Evolutionary conservation across 23 red algal genomes (phyloP).

Genomic region (Gracilaria domingensis): DNA sequence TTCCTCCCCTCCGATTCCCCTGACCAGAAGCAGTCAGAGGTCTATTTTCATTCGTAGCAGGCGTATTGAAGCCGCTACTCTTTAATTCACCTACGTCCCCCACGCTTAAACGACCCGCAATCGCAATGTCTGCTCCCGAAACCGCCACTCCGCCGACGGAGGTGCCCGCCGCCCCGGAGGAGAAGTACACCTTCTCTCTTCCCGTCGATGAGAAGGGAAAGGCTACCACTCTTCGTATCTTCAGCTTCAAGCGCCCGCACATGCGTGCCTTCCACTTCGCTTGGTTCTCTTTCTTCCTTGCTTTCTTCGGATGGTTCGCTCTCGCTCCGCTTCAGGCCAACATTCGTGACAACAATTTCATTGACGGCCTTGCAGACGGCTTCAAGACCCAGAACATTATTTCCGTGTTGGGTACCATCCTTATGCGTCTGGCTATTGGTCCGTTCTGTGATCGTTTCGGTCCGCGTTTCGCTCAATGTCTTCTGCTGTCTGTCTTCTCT

Average conservation of each 20-base stretch:
- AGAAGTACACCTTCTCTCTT: conserved; percentile 29
- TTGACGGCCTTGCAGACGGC: conserved; percentile 17
- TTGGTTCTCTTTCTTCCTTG: conserved; percentile 97
- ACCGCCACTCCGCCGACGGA: not conserved
- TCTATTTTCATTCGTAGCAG: not conserved
- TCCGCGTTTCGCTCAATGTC: conserved; percentile 73
- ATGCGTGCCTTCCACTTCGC: conserved; percentile 97
- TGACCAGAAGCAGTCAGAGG: not conserved
- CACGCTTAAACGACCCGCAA: too few relatives aligned
- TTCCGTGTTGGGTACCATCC: conserved; percentile 80
- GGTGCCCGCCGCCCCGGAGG: not conserved
- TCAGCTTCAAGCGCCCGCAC: conserved; percentile 76
- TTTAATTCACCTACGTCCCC: too few relatives aligned
- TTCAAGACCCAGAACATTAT: conserved; percentile 83
- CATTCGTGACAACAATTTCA: conserved; percentile 51
- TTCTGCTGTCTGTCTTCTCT: conserved; percentile 80
- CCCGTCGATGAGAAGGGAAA: conserved; percentile 84
- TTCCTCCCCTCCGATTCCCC: not conserved
- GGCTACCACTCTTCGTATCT: conserved; percentile 55
- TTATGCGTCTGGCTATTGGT: conserved; percentile 89
- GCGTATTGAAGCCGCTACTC: not conserved
- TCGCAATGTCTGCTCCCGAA: conserved; percentile 15
- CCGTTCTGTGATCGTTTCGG: conserved; percentile 92
- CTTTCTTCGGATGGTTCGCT: conserved; percentile 99
- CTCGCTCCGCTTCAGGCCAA: conserved; percentile 78